A percentile compares a stretch with the other conserved stretches of the same genome.
These are phyloP conservation scores for Hamamelis virginiana DNA, from an alignment of 164 flowering plant genomes.

Conservation along the genomic window DNA sequence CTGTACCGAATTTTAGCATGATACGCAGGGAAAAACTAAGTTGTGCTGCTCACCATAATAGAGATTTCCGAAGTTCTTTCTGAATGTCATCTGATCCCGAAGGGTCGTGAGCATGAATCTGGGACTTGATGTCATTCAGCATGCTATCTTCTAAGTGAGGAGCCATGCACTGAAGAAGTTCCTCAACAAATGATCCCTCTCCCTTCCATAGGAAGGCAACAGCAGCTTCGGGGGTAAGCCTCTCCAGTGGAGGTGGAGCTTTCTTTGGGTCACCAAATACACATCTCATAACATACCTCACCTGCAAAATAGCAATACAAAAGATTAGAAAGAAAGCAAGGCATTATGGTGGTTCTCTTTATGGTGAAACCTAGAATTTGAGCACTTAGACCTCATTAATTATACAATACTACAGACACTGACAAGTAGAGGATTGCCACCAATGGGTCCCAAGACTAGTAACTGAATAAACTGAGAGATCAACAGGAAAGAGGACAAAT, in stretches of 20 bases:
- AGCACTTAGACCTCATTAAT: neutral
- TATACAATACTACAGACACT: neutral
- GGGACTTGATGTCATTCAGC: slow-evolving; percentile 59
- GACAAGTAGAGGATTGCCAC: neutral
- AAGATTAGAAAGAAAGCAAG: neutral
- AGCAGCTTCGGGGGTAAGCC: slow-evolving; percentile 66
- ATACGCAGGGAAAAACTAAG: neutral
- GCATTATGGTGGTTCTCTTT: neutral
- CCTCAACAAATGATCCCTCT: slow-evolving; percentile 87
- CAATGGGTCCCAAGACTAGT: neutral
- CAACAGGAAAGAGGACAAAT: neutral
- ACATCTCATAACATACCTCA: slow-evolving; percentile 89
- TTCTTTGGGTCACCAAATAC: slow-evolving; percentile 83
- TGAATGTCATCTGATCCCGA: slow-evolving; percentile 62
- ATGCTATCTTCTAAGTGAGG: slow-evolving; percentile 71
- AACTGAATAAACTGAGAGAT: neutral
- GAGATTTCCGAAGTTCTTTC: slow-evolving; percentile 68
- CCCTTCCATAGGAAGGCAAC: slow-evolving; percentile 86
- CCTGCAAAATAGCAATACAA: slow-evolving; percentile 49
- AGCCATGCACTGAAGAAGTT: slow-evolving; percentile 77
- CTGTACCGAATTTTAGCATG: neutral
- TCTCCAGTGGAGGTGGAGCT: slow-evolving; percentile 93
- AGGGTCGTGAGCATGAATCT: slow-evolving; percentile 75
- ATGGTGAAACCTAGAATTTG: neutral
- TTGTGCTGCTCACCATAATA: slow-evolving; percentile 63